Evolutionary conservation across 768 basidiomycete species (phyloP).

Genomic region (Psilocybe tampanensis): DNA sequence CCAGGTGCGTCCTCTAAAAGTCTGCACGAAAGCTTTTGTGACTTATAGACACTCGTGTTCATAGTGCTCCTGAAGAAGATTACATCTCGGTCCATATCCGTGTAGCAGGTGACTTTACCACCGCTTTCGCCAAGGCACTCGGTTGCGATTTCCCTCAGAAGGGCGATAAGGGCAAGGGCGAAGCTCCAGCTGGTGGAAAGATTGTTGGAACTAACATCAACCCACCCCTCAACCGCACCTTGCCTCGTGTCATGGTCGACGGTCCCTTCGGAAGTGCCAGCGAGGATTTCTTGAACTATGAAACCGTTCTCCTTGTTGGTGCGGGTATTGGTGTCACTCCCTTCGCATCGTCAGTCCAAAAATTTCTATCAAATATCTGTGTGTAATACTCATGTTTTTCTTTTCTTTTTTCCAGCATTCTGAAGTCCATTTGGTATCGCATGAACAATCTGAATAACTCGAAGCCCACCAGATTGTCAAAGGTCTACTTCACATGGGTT

Average conservation of each 20-base stretch:
- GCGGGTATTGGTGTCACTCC: conserved; percentile 97
- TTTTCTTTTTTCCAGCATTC: conserved; percentile 47
- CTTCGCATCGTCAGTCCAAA: conserved; percentile 79
- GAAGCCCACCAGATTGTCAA: conserved; percentile 81
- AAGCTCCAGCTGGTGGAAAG: conserved; percentile 50
- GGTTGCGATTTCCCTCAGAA: conserved; percentile 76
- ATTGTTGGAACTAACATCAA: conserved; percentile 60
- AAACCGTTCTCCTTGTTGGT: conserved; percentile 87
- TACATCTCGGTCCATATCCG: conserved; percentile 95
- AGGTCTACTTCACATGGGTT: conserved; percentile 95
- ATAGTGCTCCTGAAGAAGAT: conserved; percentile 90
- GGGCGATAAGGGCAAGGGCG: conserved; percentile 48
- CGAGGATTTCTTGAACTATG: conserved; percentile 90
- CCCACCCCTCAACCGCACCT: conserved; percentile 66
- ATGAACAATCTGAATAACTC: conserved; percentile 84
- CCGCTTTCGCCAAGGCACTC: conserved; percentile 75
- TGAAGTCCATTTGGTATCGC: conserved; percentile 95
- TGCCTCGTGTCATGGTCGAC: conserved; percentile 95
- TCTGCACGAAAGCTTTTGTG: too few species aligned
- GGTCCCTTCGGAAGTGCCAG: conserved; percentile 93
- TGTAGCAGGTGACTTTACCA: conserved; percentile 89
- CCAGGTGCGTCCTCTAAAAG: conserved; percentile 50
- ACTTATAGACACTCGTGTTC: neutral
- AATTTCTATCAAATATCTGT: too few species aligned
- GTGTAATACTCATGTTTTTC: too few species aligned